phyloP scores from a whole-genome alignment of 768 basidiomycete species.

The Ramaria rubella region DNA sequence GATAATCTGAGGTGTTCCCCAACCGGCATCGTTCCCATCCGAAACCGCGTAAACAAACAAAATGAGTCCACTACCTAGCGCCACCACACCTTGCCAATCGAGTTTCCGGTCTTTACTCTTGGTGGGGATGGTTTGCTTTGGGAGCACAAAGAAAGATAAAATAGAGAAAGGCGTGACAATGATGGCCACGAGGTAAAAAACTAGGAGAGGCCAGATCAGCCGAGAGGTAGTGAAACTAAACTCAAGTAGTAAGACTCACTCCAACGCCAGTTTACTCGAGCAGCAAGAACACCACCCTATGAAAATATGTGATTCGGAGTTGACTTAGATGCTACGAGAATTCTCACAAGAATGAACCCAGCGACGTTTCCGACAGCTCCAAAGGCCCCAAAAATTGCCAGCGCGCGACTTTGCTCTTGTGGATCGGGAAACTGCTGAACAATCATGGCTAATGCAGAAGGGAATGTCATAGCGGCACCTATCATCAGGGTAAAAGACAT shows the following conservation, averaged over 20 bases:
- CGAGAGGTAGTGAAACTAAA: not conserved
- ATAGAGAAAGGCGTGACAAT: conserved; percentile 30
- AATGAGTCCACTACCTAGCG: not conserved
- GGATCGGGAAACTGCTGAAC: conserved; percentile 45
- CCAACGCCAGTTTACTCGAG: conserved; percentile 8
- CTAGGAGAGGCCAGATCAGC: conserved; percentile 4
- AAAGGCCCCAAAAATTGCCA: conserved; percentile 40
- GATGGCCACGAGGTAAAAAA: conserved; percentile 44
- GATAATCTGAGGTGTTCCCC: conserved; percentile 40
- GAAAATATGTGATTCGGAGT: no score
- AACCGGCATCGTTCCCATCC: conserved; percentile 19
- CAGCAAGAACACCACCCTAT: conserved; percentile 10
- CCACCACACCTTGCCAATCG: conserved; percentile 8
- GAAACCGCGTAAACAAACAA: conserved; percentile 6
- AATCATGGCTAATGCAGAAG: conserved; percentile 44
- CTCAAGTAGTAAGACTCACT: not conserved
- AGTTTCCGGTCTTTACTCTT: not conserved
- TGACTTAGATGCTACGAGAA: not conserved
- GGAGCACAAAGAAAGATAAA: conserved; percentile 30
- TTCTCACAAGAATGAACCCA: conserved; percentile 7
- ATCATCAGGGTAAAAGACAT: conserved; percentile 2
- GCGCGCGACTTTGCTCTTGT: conserved; percentile 39
- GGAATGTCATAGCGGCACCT: conserved; percentile 46
- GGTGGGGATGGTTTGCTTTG: conserved; percentile 17
- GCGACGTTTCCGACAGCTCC: conserved; percentile 42